Base-by-base conservation (phyloP, 1,284 basidiomycete genomes). In the Mycosarcoma maydis region DNA sequence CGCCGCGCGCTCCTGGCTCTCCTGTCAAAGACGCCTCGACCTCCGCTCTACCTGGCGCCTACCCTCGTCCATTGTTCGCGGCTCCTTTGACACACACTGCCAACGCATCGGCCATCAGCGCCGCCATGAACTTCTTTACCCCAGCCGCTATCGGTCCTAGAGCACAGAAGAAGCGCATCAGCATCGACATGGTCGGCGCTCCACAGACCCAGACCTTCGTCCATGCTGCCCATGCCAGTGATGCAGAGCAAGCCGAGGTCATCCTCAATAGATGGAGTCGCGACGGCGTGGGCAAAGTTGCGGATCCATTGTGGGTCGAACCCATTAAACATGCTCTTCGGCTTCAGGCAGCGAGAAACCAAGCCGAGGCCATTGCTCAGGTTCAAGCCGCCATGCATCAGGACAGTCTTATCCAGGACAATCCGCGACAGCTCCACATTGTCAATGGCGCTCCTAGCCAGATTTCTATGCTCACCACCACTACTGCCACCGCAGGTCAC, bases 221-320 rank as follows among this genome's bases (percentile, higher is more conserved):
- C 7, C 94, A 97, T 83, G 87, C 95, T 60, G 89, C 94, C 20
- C 94, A 97, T 83, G 92, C 94, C 17, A 94, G 92, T 55, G 92
- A 95, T 82, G 91, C 89, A 20, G 92, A 93, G 83, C 92, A 97
- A 82, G 89, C 92, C 26, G 91, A 92, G 80, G 92, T 90, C 27
- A 86, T 97, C 56, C 87, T 97, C 49, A 89, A 87, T 71, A 86
- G 92, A 62, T 96, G 94, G 94, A 90, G 91, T 30, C 89, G 90
- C 41, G 93, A 97, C 82, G 90, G 92, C 30, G 84, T 94, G 77
- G 92, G 92, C 62, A 97, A 96, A 84, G 87, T 76, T 14, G 72
- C 73, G 13, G 73, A 78, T 52, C 75, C 75, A 2, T 33, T 48
- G 42, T 96, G 94, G 94, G 92, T 92, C 36, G 87, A 86, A 77